Base-by-base conservation (phyloP, 352 stramenopile species). In the Blastocystis sp. region DNA sequence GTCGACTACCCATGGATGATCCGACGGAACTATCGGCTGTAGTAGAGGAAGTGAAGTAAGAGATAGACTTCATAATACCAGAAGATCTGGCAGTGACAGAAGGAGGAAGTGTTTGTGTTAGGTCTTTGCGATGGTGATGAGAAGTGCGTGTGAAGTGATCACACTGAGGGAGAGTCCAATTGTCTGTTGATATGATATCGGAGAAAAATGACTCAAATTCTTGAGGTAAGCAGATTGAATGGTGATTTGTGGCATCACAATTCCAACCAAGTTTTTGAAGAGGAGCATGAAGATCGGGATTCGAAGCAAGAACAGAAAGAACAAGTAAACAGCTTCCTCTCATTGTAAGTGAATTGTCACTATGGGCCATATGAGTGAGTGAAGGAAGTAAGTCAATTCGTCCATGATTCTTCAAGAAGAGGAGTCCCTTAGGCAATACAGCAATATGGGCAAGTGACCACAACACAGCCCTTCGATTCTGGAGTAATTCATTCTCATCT, bases 1-100 rank as follows among this genome's bases (percentile, higher is more conserved):
- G 57, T 30, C 79, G 59, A 51, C 44, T 84, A 22, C 89, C 89
- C 56, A 91, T 19, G 24, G 89, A 91, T 22, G 79, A 88, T 0
- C 56, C 87, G 30, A 37, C 53, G 0, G 60, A 90, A n/a, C 53
- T 68, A 7, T 84, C 73, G 35, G 33, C 33, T 22, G 68, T 56
- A 3, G 19, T 42, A 22, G 73, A 40, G 6, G 30, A 58, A 13
- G 54, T 68, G 24, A 56, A 53, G 51, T 44, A 56, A 0, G 73
- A 68, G 53, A 54, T 35, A 17, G 53, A 30, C 13, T 30, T 42
- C 15, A 68, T 22, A 0, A 48, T 84, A 35, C 73, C 73, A 19
- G 22, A 33, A 17, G 48, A 64, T 5, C 64, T 24, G 7, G 27
- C 22, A 22, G 27, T n/a, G 13, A 30, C 33, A 15, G 11, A 22